Evolutionary conservation across 225 moss, liverwort and hornwort genomes (phyloP), one percentile per base, ranked within the genome.

Genomic region (Thuidium tamariscinum): DNA sequence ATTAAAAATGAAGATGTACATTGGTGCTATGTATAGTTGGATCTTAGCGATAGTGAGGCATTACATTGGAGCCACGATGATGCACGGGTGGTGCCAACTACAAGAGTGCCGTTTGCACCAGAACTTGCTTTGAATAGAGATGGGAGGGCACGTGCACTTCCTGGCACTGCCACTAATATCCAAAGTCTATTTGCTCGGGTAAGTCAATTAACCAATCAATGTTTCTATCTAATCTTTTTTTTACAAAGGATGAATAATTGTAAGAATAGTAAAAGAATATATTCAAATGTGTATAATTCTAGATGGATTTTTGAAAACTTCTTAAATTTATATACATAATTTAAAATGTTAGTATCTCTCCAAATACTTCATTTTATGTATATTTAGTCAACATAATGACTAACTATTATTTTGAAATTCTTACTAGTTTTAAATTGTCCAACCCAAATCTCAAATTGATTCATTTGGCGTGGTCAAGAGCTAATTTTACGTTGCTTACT

Each of bases 121-220:
- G 46, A 44, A n/a, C 90, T 73, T 11, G 93, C 93, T 1, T 91
- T 95, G 46, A 94, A 95, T 73, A 92, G 83, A 32, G 86, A 94
- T 74, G 93, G 94, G 3, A 86, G 87, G 80, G 89, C 86, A 20
- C 89, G 92, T 87, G 93, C 94, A 62, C 91, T 87, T 54, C 90
- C 90, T 44, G 93, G 95, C n/a, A 90, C 88, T 25, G 91, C 94
- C 52, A 92, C 87, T 16, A 90, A 94, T 85, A 88, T 86, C 19
- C 92, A 91, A 34, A 94, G 90, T 77, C 72, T 91, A 25, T 91
- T 90, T 75, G 88, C 92, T 20, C 82, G 90, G 41, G 93, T 94
- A 92, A 82, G 52, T 0, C 8, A 42, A 29, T 39, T 20, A 12
- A 18, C 8, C 3, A 27, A 18, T 13, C 5, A 13, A 26, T 37